Percentiles rank a stretch among this genome's conserved stretches.
Conservation (phyloP, 352 stramenopile species). For the Globisporangium parvum region DNA sequence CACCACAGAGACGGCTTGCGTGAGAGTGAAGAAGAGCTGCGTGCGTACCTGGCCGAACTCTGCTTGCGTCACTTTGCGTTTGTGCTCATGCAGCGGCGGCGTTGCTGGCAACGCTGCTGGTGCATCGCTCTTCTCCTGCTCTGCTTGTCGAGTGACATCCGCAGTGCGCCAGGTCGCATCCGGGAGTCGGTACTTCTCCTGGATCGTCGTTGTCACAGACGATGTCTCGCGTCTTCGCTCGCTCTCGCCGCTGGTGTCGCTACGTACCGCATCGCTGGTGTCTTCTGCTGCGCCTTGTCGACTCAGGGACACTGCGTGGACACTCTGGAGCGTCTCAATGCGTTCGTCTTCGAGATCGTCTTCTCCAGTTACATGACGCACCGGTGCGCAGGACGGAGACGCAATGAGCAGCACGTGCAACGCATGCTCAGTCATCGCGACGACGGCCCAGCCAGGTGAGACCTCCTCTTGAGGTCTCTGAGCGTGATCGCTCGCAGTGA, state of each 20-base stretch:
- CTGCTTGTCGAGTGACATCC: background rate
- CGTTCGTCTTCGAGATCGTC: background rate
- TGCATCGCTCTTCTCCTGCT: background rate
- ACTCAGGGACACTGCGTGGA: background rate
- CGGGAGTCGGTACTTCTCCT: conserved; percentile 40
- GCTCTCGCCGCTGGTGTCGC: background rate
- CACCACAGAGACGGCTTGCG: background rate
- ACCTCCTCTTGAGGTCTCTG: background rate
- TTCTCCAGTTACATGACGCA: background rate
- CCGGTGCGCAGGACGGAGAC: no score
- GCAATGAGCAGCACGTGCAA: background rate
- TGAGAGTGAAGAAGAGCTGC: background rate
- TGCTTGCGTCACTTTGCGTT: background rate
- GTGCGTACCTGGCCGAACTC: background rate
- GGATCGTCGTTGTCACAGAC: conserved; percentile 25
- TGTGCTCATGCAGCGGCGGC: no score
- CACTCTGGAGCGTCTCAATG: background rate
- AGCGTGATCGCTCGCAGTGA: background rate
- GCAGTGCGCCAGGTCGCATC: conserved; percentile 19
- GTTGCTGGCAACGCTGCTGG: background rate
- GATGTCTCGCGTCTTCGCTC: background rate
- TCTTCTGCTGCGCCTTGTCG: background rate
- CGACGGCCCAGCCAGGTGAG: conserved; percentile 1
- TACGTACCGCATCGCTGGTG: no score
- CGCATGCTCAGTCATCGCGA: background rate